Percentiles rank a stretch among this genome's conserved stretches.
Evolutionary conservation across 345 rosid genomes (phyloP).

Genomic region (Euclidium syriacum): DNA sequence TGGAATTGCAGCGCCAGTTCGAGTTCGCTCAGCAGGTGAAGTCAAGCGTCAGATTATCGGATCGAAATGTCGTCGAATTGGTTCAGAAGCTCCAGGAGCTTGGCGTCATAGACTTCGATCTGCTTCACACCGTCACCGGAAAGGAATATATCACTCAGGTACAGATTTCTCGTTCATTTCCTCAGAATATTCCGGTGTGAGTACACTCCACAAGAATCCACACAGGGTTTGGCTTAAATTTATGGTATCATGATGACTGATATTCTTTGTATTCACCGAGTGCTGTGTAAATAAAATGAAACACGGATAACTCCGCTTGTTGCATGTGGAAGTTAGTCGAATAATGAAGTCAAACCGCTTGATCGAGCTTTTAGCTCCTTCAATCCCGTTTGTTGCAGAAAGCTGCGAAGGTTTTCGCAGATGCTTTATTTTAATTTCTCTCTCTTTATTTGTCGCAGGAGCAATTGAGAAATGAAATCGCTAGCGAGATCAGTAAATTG

Average conservation of each 20-base stretch:
- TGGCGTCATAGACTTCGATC: constrained; percentile 87
- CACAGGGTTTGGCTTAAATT: background rate
- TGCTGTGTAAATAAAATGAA: background rate
- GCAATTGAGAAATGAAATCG: constrained; percentile 74
- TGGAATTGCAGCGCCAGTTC: constrained; percentile 84
- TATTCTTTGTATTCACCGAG: background rate
- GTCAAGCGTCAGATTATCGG: constrained; percentile 81
- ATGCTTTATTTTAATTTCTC: background rate
- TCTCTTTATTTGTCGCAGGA: constrained; percentile 39
- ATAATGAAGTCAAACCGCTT: constrained; percentile 8
- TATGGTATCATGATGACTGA: background rate
- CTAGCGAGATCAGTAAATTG: constrained; percentile 46
- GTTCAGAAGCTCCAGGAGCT: constrained; percentile 96
- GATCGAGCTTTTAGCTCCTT: background rate
- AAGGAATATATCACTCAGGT: constrained; percentile 95
- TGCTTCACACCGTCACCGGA: constrained; percentile 95
- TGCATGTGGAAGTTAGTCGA: constrained; percentile 4
- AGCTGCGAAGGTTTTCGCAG: background rate
- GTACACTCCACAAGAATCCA: background rate
- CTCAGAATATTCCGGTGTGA: background rate
- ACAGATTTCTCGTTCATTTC: background rate
- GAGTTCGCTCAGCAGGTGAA: constrained; percentile 94
- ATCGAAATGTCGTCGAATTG: constrained; percentile 92
- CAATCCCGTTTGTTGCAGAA: background rate
- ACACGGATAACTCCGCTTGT: background rate